Base-by-base conservation (phyloP, 495 filamentous ascomycete genomes). In the Penicillium fimorum region DNA sequence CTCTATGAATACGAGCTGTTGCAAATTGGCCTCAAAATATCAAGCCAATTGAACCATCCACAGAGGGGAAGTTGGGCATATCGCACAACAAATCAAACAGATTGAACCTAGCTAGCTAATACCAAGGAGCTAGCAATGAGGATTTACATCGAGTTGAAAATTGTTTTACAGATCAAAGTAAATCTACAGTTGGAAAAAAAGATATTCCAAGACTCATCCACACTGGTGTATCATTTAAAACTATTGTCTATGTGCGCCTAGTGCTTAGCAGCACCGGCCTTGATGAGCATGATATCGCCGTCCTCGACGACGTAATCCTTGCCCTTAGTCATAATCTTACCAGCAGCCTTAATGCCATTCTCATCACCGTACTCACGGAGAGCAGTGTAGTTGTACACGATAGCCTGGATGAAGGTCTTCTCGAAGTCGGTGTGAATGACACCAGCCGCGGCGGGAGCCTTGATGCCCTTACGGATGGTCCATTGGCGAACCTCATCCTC, bases 391-490 rank as follows among this genome's bases (percentile, higher is more conserved):
- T 95, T 97, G 76, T 80, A 96, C 44, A 96, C 89, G 57, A 99
- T 80, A 30, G 81, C 90, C 77, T 99, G 95, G 63, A 99, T 99
- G 77, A 99, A 99, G 0, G 95, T 99, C 85, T 99, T 99, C 75
- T 99, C 95, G 59, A 99, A 97, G 69, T 99, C 95, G 53, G 87
- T 89, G 76, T 99, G 95, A 63, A 99, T 99, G 54, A 97, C 95
- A 78, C 95, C 95, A 15, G 95, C 94, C 43, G 95, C 94, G 68
- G 92, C 89, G 17, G 95, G 95, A 33, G 95, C 95, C 79, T 99
- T 99, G 63, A 89, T 95, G 55, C 91, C 92, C 69, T 92, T 92
- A 41, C 95, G 84, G 69, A 99, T 93, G 32, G 92, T 97, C 95
- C 95, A 99, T 73, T 99, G 95, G 57, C 95, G 84, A 51, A 99